A percentile compares a stretch with the other conserved stretches of the same genome.
Conservation (phyloP, 2,329 filamentous ascomycete species). For the Biscogniauxia mediterranea region DNA sequence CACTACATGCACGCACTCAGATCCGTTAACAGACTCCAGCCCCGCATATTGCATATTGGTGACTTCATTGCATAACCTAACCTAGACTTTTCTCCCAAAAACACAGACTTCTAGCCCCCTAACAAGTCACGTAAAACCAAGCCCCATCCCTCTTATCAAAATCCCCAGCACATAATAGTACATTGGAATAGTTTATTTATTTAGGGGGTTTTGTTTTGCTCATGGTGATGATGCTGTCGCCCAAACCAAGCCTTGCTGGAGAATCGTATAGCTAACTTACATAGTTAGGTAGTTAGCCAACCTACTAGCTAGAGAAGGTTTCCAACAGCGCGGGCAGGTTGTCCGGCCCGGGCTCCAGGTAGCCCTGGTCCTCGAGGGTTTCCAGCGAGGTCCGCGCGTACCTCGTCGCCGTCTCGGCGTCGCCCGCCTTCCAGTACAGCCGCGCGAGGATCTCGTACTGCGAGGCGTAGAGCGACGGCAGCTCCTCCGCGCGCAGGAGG, state of each 20-base stretch:
- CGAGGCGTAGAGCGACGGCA: conserved; percentile 32
- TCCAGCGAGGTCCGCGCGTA: conserved; percentile 32
- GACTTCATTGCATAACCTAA: too few relatives aligned
- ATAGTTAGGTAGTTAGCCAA: too few relatives aligned
- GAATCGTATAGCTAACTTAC: neutral
- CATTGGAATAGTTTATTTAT: too few relatives aligned
- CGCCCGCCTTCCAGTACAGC: conserved; percentile 32
- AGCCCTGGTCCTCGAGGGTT: conserved; percentile 31
- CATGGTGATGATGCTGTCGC: neutral
- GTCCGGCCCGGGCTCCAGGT: conserved; percentile 21
- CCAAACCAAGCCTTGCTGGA: neutral
- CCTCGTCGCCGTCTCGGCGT: conserved; percentile 26
- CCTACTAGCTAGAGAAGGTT: conserved; percentile 17
- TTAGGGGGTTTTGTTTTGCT: neutral
- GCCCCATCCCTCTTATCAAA: too few relatives aligned
- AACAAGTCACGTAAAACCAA: too few relatives aligned
- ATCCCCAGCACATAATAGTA: too few relatives aligned
- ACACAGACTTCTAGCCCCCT: too few relatives aligned
- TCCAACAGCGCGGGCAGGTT: conserved; percentile 21
- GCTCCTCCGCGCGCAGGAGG: conserved; percentile 30
- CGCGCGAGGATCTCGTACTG: conserved; percentile 36
- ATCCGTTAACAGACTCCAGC: too few relatives aligned
- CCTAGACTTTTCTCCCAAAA: too few relatives aligned
- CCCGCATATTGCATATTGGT: too few relatives aligned
- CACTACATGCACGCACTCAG: too few relatives aligned